Base-by-base conservation (phyloP, 1,284 basidiomycete genomes). In the Malassezia nana region DNA sequence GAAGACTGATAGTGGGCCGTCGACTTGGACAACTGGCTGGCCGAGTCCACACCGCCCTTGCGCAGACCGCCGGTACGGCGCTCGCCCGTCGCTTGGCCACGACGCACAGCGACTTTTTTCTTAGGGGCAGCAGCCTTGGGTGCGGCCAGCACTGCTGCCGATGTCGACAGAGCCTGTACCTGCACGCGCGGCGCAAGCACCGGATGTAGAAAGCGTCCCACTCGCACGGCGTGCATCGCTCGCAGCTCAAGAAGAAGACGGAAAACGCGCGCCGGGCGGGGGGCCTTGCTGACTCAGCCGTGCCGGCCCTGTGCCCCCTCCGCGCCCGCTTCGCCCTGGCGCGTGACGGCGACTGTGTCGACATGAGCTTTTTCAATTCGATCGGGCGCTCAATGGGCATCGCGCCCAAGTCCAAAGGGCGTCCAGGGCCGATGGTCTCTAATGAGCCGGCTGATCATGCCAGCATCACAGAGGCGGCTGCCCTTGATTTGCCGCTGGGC, bases 331-430 rank as follows among this genome's bases (percentile, higher is more conserved):
- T 10, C 44, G 13, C 30, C 25, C 25, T 10, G 16, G 18, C 43
- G 32, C 13, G 13, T 15, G 20, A 18, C 43, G 33, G 6, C 10
- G 13, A 24, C 31, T 29, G 20, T 25, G 31, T 2, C 7, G 44
- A 32, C 33, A 68, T 69, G 66, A 67, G 65, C 43, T 69, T 69
- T 57, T 65, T 69, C 58, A 69, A 69, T 52, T 57, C 59, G 16
- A 30, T 69, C 22, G 65, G 66, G 59, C 59, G 68, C 15, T 67
- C 67, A 22, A 72, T 72, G 69, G 68, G 66, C 13, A 33, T 47
- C 15, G 20, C 45, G 24, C 13, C 45, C 24, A 28, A 30, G 45
- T 47, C 31, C 32, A 35, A 33, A 25, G 29, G 22, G 12, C 45
- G 31, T 31, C n/a, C 18, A 10, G 28, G 61, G 22, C 67, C 66